Percentiles rank a stretch among this genome's conserved stretches.
Conservation (phyloP, 2,329 filamentous ascomycete genomes). For the Alternaria angustiovoidea region DNA sequence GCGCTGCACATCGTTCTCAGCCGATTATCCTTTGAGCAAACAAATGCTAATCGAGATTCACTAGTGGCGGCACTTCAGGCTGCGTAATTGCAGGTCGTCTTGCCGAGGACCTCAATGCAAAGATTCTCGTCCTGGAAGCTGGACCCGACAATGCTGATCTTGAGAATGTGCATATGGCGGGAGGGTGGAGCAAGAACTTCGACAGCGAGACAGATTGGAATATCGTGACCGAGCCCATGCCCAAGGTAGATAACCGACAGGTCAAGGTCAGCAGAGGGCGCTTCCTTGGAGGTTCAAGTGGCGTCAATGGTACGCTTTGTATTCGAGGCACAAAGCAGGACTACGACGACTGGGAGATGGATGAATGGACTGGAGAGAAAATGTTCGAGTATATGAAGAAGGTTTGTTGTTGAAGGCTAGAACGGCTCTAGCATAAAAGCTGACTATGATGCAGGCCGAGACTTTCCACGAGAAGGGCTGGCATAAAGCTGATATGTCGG, state of each 20-base stretch:
- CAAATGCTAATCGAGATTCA: neutral
- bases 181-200: constrained; percentile 58
- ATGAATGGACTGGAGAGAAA: constrained; percentile 65
- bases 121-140: constrained; percentile 58
- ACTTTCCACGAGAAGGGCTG: constrained; percentile 66
- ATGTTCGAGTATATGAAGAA: constrained; percentile 66
- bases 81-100: constrained; percentile 60
- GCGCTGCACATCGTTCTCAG: neutral
- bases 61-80: constrained; percentile 57
- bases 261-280: constrained; percentile 60
- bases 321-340: constrained; percentile 60
- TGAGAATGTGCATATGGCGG: constrained; percentile 62
- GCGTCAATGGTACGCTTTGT: constrained; percentile 61
- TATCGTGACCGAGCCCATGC: constrained; percentile 54
- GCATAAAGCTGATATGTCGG: constrained; percentile 60
- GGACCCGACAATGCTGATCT: constrained; percentile 56
- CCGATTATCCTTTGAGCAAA: too few species aligned
- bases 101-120: constrained; percentile 54
- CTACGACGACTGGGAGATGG: constrained; percentile 64
- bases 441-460: constrained; percentile 52
- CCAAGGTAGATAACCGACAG: constrained; percentile 53
- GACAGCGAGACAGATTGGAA: constrained; percentile 63
- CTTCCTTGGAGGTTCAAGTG: constrained; percentile 60
- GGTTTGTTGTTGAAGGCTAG: constrained; percentile 27
- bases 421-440: rapidly evolving